Evolutionary conservation across 2,329 filamentous ascomycete genomes (phyloP).

Genomic region (Immersiporthe knoxdaviesiana): DNA sequence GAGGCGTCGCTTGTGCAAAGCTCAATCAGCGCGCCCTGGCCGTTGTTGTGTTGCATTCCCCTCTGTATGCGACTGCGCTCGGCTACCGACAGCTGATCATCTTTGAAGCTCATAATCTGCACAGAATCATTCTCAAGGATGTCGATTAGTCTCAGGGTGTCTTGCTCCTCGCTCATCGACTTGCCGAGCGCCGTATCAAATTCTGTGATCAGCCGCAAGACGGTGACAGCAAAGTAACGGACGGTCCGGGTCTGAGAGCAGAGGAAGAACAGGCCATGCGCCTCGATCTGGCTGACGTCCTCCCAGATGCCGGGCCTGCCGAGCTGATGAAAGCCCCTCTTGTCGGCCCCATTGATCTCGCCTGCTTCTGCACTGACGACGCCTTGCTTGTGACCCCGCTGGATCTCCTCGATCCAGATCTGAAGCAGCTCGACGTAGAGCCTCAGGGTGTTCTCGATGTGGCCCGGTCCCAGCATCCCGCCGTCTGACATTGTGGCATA

Average conservation of each 20-base stretch:
- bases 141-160: conserved; percentile 77
- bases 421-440: conserved; percentile 92
- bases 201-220: conserved; percentile 87
- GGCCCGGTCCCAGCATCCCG: conserved; percentile 88
- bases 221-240: conserved; percentile 86
- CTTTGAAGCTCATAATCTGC: conserved; percentile 87
- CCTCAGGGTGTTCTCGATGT: conserved; percentile 91
- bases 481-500: conserved; percentile 99
- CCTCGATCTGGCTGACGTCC: conserved; percentile 95
- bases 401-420: conserved; percentile 98
- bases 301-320: conserved; percentile 88
- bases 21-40: conserved; percentile 85
- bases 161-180: conserved; percentile 58
- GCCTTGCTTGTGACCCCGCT: conserved; percentile 78
- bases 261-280: conserved; percentile 93
- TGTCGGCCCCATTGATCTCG: conserved; percentile 68
- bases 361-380: conserved; percentile 59
- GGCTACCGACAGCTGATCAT: conserved; percentile 87
- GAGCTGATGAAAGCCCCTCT: conserved; percentile 74
- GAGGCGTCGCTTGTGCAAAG: conserved; percentile 94
- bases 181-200: conserved; percentile 90
- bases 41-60: conserved; percentile 82
- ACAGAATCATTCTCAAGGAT: conserved; percentile 90
- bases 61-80: conserved; percentile 91
- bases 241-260: conserved; percentile 94